phyloP scores from a whole-genome alignment of 2,329 filamentous ascomycete species.

The Madurella fahalii region DNA sequence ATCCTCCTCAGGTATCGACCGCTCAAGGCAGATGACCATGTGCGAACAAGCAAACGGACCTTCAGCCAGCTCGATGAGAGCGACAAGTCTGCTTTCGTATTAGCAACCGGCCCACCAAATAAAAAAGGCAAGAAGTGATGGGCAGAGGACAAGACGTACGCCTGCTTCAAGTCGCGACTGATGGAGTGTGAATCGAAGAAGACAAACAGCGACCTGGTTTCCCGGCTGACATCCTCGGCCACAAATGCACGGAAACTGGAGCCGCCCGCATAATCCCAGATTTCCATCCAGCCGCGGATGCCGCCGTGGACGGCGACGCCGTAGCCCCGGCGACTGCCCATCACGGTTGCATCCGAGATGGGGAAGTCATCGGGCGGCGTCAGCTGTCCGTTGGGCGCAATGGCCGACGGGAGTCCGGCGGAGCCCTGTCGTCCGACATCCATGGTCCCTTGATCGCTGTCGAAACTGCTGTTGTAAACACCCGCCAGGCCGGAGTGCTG shows the following conservation, averaged over 20 bases:
- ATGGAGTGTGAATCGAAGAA: conserved; percentile 75
- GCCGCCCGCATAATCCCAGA: conserved; percentile 82
- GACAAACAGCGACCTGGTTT: conserved; percentile 74
- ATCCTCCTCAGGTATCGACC: conserved; percentile 58
- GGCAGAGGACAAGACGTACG: conserved; percentile 52
- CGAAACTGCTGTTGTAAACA: conserved; percentile 46
- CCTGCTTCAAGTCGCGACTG: conserved; percentile 77
- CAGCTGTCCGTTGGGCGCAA: conserved; percentile 27
- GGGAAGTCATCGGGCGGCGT: conserved; percentile 49
- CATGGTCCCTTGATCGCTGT: conserved; percentile 18
- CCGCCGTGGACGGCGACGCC: conserved; percentile 17
- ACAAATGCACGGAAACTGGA: conserved; percentile 84
- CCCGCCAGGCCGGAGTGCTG: conserved; percentile 83
- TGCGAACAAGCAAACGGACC: conserved; percentile 70
- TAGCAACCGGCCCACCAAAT: conserved; percentile 11
- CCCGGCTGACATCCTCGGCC: conserved; percentile 53
- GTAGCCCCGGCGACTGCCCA: conserved; percentile 24
- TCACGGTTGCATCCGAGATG: conserved; percentile 24
- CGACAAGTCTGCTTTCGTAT: conserved; percentile 66
- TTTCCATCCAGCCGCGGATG: conserved; percentile 65
- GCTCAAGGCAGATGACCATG: conserved; percentile 78
- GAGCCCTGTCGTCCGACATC: conserved; percentile 18
- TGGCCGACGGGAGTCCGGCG: not conserved
- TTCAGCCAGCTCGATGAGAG: conserved; percentile 82
- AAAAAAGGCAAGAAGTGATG: too few relatives aligned